Conservation (phyloP, 768 basidiomycete species). For the Xerocomellus chrysenteron region DNA sequence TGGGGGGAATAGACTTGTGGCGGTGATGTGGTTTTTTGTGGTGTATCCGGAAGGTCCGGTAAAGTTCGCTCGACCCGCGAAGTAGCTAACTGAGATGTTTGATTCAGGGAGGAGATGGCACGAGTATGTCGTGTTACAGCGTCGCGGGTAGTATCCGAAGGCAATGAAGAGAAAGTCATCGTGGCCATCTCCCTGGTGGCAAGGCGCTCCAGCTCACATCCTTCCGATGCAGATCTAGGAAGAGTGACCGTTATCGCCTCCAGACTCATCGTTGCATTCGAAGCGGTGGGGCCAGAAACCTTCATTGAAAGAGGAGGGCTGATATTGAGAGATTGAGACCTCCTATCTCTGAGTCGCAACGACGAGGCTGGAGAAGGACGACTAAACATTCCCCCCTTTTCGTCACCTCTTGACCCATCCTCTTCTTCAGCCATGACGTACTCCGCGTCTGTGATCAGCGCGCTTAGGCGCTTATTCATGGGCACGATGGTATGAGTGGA, state of each 20-base stretch:
- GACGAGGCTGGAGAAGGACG: slow-evolving; percentile 45
- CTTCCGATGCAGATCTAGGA: slow-evolving; percentile 27
- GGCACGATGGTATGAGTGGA: slow-evolving; percentile 73
- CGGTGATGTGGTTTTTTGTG: slow-evolving; percentile 5
- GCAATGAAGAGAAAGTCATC: slow-evolving; percentile 39
- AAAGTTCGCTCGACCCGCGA: slow-evolving; percentile 29
- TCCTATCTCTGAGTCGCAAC: slow-evolving; percentile 49
- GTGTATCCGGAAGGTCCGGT: slow-evolving; percentile 30
- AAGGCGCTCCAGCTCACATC: slow-evolving; percentile 41
- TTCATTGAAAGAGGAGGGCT: slow-evolving; percentile 35
- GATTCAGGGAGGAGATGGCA: slow-evolving; percentile 14
- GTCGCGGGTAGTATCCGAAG: slow-evolving; percentile 25
- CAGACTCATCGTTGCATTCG: slow-evolving; percentile 32
- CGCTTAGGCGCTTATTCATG: slow-evolving; percentile 62
- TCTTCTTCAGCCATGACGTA: slow-evolving; percentile 67
- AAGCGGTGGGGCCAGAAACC: slow-evolving; percentile 22
- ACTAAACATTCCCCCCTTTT: slow-evolving; percentile 18
- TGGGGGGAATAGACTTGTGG: slow-evolving; percentile 18
- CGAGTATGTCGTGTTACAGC: slow-evolving; percentile 25
- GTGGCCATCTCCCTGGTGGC: slow-evolving; percentile 42
- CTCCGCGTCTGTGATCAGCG: slow-evolving; percentile 65
- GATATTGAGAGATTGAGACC: slow-evolving; percentile 65
- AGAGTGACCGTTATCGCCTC: slow-evolving; percentile 30
- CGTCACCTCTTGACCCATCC: slow-evolving; percentile 28
- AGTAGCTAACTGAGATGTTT: slow-evolving; percentile 29